Base-by-base conservation (phyloP, 345 rosid genomes). In the Dipteronia sinensis region DNA sequence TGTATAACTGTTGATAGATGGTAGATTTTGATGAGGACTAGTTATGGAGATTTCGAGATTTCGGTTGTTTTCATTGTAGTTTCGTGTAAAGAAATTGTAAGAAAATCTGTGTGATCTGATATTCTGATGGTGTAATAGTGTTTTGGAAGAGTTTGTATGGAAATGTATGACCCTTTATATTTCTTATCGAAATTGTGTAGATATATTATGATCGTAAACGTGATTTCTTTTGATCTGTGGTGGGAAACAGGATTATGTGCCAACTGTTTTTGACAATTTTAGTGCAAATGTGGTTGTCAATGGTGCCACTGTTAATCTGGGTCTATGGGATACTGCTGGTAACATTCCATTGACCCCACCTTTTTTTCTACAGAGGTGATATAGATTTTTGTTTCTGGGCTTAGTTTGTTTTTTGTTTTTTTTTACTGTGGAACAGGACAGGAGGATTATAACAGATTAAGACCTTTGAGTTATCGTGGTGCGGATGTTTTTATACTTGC, bases 281-380 rank as follows among this genome's bases (percentile, higher is more conserved):
- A 96, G 98, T 77, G 97, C 99, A 11, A 94, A 94, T 88, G 97
- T 92, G 63, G 95, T 91, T 20, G 99, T 96, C 79, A 90, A 96
- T 47, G 97, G 99, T 58, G 79, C 76, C 78, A 94, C 97, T 19
- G 93, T 96, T 7, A 96, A 96, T 81, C 89, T 96, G 78, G 98
- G 97, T 27, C 84, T 94, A 76, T 96, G 99, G 99, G 99, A 96
- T 86, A 92, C 99, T 82, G 97, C 97, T 47, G 98, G 99, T 96
- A 81, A 83, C 65, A 69, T 73, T 61, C 20, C n/a, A 44, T 56
- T 67, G 23, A 40, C 34, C 69, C 55, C 58, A 44, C 58, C 66
- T 20, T 59, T 17, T 70, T 5, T 27, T 13, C 3, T 42, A 65
- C 34, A 49, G 65, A 80, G 53, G n/a, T 9, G n/a, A 69, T 25